A percentile compares a stretch with the other conserved stretches of the same genome.
These are phyloP conservation scores for Rhizopogon sp. DNA, from an alignment of 768 basidiomycete species.

Conservation along the genomic window DNA sequence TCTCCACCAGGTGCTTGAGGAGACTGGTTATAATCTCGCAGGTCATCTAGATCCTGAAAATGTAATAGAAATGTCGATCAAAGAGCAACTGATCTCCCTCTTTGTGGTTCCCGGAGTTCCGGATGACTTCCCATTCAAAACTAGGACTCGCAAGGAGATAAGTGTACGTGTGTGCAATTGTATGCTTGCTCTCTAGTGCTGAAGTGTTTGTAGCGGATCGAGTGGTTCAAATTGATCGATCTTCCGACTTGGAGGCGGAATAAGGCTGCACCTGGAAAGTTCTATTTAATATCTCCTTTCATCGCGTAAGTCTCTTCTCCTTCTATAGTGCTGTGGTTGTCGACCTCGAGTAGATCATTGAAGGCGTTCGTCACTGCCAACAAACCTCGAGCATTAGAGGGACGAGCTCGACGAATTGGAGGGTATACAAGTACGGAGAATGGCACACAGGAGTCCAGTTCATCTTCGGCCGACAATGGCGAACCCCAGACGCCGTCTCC, in stretches of 20 bases:
- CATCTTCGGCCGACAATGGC: conserved; percentile 55
- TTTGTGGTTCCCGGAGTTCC: conserved; percentile 87
- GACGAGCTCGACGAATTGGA: conserved; percentile 30
- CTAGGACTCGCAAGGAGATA: conserved; percentile 96
- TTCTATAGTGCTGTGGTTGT: conserved; percentile 4
- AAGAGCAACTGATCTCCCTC: conserved; percentile 86
- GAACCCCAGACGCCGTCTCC: conserved; percentile 66
- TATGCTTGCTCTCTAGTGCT: conserved; percentile 10
- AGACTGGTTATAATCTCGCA: conserved; percentile 89
- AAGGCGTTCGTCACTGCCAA: conserved; percentile 64
- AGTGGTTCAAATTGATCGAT: conserved; percentile 89
- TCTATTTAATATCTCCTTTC: conserved; percentile 94
- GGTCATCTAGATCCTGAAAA: conserved; percentile 60
- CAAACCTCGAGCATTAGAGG: conserved; percentile 44
- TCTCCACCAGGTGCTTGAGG: conserved; percentile 79
- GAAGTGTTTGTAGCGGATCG: conserved; percentile 69
- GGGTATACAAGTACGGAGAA: conserved; percentile 22
- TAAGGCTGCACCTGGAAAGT: conserved; percentile 67
- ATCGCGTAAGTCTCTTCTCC: conserved; percentile 54
- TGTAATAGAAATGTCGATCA: conserved; percentile 81
- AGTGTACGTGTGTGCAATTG: conserved; percentile 54
- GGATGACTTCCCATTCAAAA: conserved; percentile 86
- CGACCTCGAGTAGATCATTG: conserved; percentile 24
- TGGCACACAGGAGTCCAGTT: conserved; percentile 57
- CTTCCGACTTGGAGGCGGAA: conserved; percentile 90